Base-by-base conservation (phyloP, 257 asterid species). In the Osmanthus fragrans region DNA sequence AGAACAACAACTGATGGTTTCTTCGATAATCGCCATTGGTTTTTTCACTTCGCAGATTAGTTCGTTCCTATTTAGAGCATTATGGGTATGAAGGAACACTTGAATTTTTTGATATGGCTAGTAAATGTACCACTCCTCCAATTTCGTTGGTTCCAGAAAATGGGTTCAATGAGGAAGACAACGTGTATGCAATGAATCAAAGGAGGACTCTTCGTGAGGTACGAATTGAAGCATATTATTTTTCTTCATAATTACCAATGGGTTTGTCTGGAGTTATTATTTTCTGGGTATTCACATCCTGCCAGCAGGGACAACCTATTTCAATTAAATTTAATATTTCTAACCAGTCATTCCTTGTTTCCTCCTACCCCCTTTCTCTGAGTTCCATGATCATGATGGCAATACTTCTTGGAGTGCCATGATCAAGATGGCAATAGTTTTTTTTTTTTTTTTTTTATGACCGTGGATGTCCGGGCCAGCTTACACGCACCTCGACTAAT, bases 41-140 rank as follows among this genome's bases (percentile, higher is more conserved):
- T 32, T 80, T 40, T 84, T 84, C 64, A 39, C 54, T 82, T 75
- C 45, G 63, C 95, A 96, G 98, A 79, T 85, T 96, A 82, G 96
- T 96, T 68, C 92, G 95, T 54, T 88, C 96, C 73, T 93, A 96
- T 82, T 87, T 96, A 72, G 98, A 93, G 77, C 92, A 93, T 80
- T 92, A 96, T 74, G 99, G 99, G 80, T 96, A 96, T 79, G 94
- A 88, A 82, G 97, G 89, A 79, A 96, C 98, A 45, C 95, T 96
- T 66, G 77, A 86, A 76, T 78, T 83, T 69, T 85, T 96, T 64
- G 97, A 93, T 51, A 69, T 83, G 82, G 97, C 95, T 73, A 91
- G 89, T 71, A 79, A 82, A 88, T 87, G 86, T 84, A 88, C 86
- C 15, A 76, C 89, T 78, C 94, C 99, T 34, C 96, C 98, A 39